Conservation (phyloP, 768 basidiomycete genomes). For the Fistulinella prunicolor region DNA sequence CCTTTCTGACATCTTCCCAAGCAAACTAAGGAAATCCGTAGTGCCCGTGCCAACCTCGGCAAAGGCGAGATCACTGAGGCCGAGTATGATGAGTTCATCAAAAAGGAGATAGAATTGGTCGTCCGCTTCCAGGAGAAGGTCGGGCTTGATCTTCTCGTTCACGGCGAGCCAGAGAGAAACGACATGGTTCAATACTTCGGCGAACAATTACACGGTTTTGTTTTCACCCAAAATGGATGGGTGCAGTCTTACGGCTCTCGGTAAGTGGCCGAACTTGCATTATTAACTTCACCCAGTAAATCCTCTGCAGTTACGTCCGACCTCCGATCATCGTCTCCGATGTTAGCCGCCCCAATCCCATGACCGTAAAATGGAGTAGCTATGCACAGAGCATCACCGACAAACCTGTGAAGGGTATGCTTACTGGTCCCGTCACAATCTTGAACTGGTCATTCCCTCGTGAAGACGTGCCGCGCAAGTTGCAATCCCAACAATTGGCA, state of each 20-base stretch:
- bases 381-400: slow-evolving; percentile 94
- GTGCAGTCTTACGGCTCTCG: slow-evolving; percentile 99
- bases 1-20: slow-evolving; percentile 29
- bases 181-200: slow-evolving; percentile 99
- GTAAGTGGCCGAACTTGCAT: slow-evolving; percentile 37
- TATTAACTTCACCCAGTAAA: slow-evolving; percentile 7
- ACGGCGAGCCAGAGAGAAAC: slow-evolving; percentile 98
- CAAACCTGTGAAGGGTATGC: slow-evolving; percentile 99
- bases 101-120: slow-evolving; percentile 92
- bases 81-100: slow-evolving; percentile 96
- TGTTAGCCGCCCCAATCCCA: slow-evolving; percentile 86
- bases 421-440: slow-evolving; percentile 97
- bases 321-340: slow-evolving; percentile 99
- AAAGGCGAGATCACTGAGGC: slow-evolving; percentile 85
- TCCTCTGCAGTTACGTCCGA: slow-evolving; percentile 74
- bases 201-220: slow-evolving; percentile 91
- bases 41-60: slow-evolving; percentile 90
- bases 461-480: slow-evolving; percentile 92
- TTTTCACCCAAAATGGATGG: slow-evolving; percentile 99
- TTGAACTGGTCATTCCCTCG: slow-evolving; percentile 99
- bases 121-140: slow-evolving; percentile 97
- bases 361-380: slow-evolving; percentile 95
- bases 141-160: slow-evolving; percentile 95
- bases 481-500: slow-evolving; percentile 98
- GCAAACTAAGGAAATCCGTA: slow-evolving; percentile 99